Conservation (phyloP, 1,284 basidiomycete genomes). For the Calocybe gambosa region DNA sequence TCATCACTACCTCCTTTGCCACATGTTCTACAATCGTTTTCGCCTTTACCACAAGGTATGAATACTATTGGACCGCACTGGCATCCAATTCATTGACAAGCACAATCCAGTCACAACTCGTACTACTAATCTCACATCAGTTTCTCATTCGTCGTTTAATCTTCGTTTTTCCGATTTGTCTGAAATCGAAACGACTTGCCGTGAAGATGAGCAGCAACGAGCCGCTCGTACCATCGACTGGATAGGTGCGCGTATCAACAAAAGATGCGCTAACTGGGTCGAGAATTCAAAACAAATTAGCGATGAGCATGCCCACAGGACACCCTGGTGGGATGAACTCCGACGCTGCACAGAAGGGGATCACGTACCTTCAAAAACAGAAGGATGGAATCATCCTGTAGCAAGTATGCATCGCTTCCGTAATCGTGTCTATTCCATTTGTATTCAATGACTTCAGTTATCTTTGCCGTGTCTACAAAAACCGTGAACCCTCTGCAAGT, state of each 20-base stretch:
- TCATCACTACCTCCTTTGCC: slow-evolving; percentile 61
- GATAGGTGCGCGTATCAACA: slow-evolving; percentile 64
- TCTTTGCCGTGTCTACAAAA: slow-evolving; percentile 71
- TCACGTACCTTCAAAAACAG: slow-evolving; percentile 56
- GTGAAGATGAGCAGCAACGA: slow-evolving; percentile 71
- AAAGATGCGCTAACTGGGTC: slow-evolving; percentile 60
- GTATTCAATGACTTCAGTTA: slow-evolving; percentile 38
- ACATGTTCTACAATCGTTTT: slow-evolving; percentile 73
- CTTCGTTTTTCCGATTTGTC: slow-evolving; percentile 69
- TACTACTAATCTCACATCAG: slow-evolving; percentile 61
- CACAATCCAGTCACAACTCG: slow-evolving; percentile 59
- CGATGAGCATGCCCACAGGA: slow-evolving; percentile 37
- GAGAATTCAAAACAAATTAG: slow-evolving; percentile 44
- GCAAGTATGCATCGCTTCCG: slow-evolving; percentile 45
- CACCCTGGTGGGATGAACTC: slow-evolving; percentile 83
- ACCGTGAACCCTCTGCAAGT: slow-evolving; percentile 73
- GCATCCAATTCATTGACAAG: slow-evolving; percentile 1
- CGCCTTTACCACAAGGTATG: slow-evolving; percentile 72
- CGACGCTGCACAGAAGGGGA: slow-evolving; percentile 70
- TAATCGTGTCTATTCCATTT: not conserved
- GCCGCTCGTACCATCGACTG: slow-evolving; percentile 74
- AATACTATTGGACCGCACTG: not conserved
- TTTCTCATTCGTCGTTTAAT: slow-evolving; percentile 64
- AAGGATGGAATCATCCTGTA: slow-evolving; percentile 80
- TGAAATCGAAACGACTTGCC: slow-evolving; percentile 63